Base-by-base conservation (phyloP, 352 stramenopile genomes). In the Elongisporangium anandrum region DNA sequence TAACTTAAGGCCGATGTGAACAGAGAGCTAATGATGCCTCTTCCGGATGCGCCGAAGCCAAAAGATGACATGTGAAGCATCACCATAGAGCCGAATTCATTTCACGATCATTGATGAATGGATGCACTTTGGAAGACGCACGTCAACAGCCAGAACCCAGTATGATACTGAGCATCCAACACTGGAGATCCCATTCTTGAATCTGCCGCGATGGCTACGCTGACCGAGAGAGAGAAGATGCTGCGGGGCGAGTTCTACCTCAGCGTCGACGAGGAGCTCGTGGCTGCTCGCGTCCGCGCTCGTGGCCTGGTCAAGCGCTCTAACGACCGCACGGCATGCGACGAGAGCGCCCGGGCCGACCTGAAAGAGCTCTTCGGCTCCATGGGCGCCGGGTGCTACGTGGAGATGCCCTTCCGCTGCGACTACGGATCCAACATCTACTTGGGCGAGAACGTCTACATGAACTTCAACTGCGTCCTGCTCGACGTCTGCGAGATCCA, bases 391-490 rank as follows among this genome's bases (percentile, higher is more conserved):
- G 54, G 75, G 47, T 70, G 78, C 50, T 64, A 73, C 41, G 81
- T 97, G 50, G 83, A 95, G 73, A 73, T 87, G 61, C 88, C 83
- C 4, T 96, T 97, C 66, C 77, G 89, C 55, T 90, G 84, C 60
- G 90, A 97, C 74, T 97, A 96, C 69, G 90, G 90, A 24, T 85
- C 63, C 66, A 92, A 96, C 64, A 87, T 96, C 61, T 54, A 70
- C 54, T 23, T 94, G 20, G 89, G 70, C 8, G 69, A 87, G 34
- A 75, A 72, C 60, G 86, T 93, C 48, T 96, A 85, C 75, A 91
- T 94, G 72, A 96, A 97, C 70, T 94, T 93, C 69, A 86, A 90
- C 61, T 96, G 86, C 57, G 79, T 87, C 23, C 64, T 97, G 21
- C 76, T 97, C 13, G 89, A 97, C 68, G 79, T 82, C 53, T 90